Evolutionary conservation across 2,329 filamentous ascomycete genomes (phyloP), one percentile per base, ranked within the genome.

Genomic region (Cordyceps fumosorosea): DNA sequence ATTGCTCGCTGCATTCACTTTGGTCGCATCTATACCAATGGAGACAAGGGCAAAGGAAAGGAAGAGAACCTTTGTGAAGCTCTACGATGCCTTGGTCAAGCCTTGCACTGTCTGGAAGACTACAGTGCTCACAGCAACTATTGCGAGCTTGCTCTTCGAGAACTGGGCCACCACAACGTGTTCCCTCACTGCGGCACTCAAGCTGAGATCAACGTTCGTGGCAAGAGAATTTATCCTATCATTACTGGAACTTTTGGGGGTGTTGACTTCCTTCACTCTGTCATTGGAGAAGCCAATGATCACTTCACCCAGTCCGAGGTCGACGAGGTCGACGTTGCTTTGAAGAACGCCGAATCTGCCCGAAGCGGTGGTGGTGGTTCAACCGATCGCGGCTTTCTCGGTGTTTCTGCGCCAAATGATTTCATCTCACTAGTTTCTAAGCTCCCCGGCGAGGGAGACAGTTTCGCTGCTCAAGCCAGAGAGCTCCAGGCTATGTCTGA

Each of bases 241-340:
- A 86, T 91, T 24, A 93, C 90, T 1, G 85, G 86, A 50, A 77
- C 75, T 12, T 95, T 95, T 74, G 90, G 90, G 47, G 90, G 86
- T 66, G 90, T 93, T 3, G 90, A 93, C 72, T 95, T 95, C 72
- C 78, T 93, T 66, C 90, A 95, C 73, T 92, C 89, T 1, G 89
- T 91, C 34, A 75, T 86, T 55, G 84, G 89, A 62, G 90, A 93
- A 72, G 90, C 90, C 37, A 90, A 85, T 12, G 90, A 95, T 70
- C 89, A 93, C 71, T 91, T 95, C 70, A 90, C 90, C 2, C 90
- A 95, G 72, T 91, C 89, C 18, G 90, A 93, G 72, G 86, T 95
- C 42, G 89, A 92, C 62, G 88, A 93, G 73, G 86, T 93, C 69
- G 88, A 95, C 66, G 76, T 87, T 65, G 89, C 87, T 4, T 80